A percentile compares a stretch with the other conserved stretches of the same genome.
phyloP scores from a whole-genome alignment of 805 yeast genomes.

The Saccharomycopsis capsularis region DNA sequence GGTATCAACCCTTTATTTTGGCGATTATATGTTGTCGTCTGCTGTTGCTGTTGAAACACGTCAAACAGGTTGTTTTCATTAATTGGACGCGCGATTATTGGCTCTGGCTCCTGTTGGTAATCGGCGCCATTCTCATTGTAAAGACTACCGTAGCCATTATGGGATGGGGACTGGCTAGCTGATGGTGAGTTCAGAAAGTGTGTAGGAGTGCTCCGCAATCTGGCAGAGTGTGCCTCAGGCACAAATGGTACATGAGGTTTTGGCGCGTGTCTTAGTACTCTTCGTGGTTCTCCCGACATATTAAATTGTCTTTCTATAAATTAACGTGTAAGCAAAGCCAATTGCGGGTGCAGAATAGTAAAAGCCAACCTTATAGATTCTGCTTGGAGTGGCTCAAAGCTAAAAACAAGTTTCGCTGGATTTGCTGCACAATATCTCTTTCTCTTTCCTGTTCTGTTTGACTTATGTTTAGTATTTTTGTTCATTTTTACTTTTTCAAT shows the following conservation, averaged over 20 bases:
- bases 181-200: neutral
- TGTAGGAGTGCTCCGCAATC: neutral
- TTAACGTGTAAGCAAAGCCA: too few relatives aligned
- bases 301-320: neutral
- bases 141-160: neutral
- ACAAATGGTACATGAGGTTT: slow-evolving; percentile 15
- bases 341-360: too few relatives aligned
- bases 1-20: slow-evolving; percentile 6
- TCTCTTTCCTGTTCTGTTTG: too few relatives aligned
- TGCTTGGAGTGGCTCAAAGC: too few relatives aligned
- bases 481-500: too few relatives aligned
- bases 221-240: slow-evolving; percentile 5
- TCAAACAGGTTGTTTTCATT: slow-evolving; percentile 19
- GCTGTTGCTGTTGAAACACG: slow-evolving; percentile 13
- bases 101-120: neutral
- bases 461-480: too few relatives aligned
- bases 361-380: too few relatives aligned
- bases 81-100: slow-evolving; percentile 10
- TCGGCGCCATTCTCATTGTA: neutral
- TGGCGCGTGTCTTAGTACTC: slow-evolving; percentile 16
- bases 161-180: neutral
- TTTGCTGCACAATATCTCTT: too few relatives aligned
- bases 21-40: neutral
- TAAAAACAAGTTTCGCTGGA: too few relatives aligned
- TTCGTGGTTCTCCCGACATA: slow-evolving; percentile 1